Base-by-base conservation (phyloP, 2,329 filamentous ascomycete species). In the Rachicladosporium sp. region DNA sequence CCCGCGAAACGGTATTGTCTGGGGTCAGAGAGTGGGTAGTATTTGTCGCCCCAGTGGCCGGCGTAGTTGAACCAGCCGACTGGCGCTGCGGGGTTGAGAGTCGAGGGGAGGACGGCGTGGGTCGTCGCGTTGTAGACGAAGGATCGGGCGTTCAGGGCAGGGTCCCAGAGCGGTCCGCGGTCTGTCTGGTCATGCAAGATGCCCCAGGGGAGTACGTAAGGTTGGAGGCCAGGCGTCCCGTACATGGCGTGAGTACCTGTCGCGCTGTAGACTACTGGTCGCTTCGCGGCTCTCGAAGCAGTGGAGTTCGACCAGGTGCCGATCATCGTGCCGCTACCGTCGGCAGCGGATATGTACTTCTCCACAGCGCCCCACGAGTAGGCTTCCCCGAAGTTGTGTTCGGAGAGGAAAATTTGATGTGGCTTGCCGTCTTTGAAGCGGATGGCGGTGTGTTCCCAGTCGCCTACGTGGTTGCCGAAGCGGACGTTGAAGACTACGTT, bases 401-500 rank as follows among this genome's bases (percentile, higher is more conserved):
- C 88, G 48, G 86, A 93, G 54, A 95, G 81, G 66, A 89, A 96
- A 43, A 96, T 76, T 32, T 80, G 80, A 46, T 84, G 81, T 1
- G 91, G 91, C 37, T 78, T 69, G 38, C 89, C 89, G 44, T 93
- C 68, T 50, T 91, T 74, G 58, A 96, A 98, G 7, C 91, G 82
- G 31, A 96, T 73, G 59, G 93, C 80, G 39, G 82, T 88, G 60
- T 98, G 91, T 63, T 98, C 91, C 91, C 91, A 98, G 56, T 98
- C 91, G 36, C 89, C 91, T 7, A 98, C 80, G 55, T 98, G 91
- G 56, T 96, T 96, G 42, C 91, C 91, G 54, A 95, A 96, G 2
- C 89, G 82, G 45, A 94, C 78, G 43, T 83, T 82, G 40, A 93
- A 70, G 1, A 96, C 91, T 0, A 81, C 83, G 58, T 94, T 93